phyloP scores from a whole-genome alignment of 1,284 basidiomycete species.

The Melampsora americana region DNA sequence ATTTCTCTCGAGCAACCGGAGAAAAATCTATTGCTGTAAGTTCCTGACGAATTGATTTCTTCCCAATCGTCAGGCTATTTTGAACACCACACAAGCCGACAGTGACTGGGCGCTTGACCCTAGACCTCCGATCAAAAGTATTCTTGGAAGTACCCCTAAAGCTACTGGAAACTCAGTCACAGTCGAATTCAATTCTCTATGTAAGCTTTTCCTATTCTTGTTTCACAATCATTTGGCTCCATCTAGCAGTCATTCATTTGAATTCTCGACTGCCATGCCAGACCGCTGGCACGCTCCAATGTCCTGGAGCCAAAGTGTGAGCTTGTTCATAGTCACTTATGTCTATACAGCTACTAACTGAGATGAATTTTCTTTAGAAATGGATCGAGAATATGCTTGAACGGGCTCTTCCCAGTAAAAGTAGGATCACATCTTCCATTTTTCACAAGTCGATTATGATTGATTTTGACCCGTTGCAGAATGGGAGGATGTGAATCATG shows the following conservation, averaged over 20 bases:
- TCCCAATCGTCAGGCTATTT: slow-evolving; percentile 26
- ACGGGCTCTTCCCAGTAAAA: not conserved
- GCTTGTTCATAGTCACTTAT: not conserved
- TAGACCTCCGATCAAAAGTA: slow-evolving; percentile 29
- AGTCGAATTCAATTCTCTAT: slow-evolving; percentile 40
- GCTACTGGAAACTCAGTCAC: slow-evolving; percentile 38
- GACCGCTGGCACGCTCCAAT: slow-evolving; percentile 42
- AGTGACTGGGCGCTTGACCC: slow-evolving; percentile 40
- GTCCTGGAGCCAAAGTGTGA: slow-evolving; percentile 30
- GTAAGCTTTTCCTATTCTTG: slow-evolving; percentile 2
- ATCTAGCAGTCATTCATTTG: not conserved
- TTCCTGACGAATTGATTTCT: not conserved
- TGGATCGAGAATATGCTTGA: slow-evolving; percentile 13
- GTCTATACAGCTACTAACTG: not conserved
- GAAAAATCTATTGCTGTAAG: no score
- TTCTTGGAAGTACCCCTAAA: slow-evolving; percentile 30
- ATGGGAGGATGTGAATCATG: slow-evolving; percentile 32
- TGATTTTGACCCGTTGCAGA: slow-evolving; percentile 11
- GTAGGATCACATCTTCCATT: not conserved
- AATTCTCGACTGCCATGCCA: not conserved
- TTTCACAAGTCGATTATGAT: not conserved
- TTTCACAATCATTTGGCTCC: not conserved
- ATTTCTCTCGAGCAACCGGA: no score
- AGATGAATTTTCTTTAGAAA: not conserved
- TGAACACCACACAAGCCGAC: slow-evolving; percentile 39